Evolutionary conservation across 225 moss, liverwort and hornwort genomes (phyloP).

Genomic region (Polytrichum commune): DNA sequence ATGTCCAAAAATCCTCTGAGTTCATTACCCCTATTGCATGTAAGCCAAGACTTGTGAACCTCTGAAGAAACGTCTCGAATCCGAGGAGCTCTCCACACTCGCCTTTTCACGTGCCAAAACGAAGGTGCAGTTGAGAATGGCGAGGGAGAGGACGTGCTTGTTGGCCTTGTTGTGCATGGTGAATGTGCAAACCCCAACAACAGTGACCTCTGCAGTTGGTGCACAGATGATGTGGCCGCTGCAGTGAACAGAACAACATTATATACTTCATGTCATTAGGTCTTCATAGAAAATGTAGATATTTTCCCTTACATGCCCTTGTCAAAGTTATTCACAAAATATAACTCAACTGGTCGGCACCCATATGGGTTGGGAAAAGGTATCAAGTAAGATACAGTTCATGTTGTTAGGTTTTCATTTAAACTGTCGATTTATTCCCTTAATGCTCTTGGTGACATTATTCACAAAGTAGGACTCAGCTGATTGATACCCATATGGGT

Average conservation of each 20-base stretch:
- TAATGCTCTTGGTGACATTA: background rate
- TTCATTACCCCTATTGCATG: constrained; percentile 7
- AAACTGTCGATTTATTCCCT: background rate
- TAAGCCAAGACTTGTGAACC: background rate
- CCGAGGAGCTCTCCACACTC: background rate
- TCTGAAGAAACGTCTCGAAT: constrained; percentile 11
- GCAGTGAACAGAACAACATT: constrained; percentile 13
- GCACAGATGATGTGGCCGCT: constrained; percentile 26
- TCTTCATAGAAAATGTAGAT: background rate
- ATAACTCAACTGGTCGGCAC: too few species aligned
- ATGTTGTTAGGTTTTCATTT: background rate
- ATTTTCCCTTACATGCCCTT: too few species aligned
- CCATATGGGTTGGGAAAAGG: too few species aligned
- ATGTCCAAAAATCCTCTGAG: constrained; percentile 6
- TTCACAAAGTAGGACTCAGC: too few species aligned
- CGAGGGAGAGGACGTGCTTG: constrained; percentile 1
- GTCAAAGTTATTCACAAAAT: too few species aligned
- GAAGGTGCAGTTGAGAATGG: background rate
- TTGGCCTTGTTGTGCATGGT: constrained; percentile 15
- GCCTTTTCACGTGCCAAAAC: background rate
- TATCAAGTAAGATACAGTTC: background rate
- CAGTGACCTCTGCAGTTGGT: constrained; percentile 38
- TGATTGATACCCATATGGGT: too few species aligned
- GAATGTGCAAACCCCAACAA: constrained; percentile 22
- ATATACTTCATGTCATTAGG: background rate